Evolutionary conservation across 495 filamentous ascomycete genomes (phyloP), one percentile per base, ranked within the genome.

Genomic region (Aspergillus affinis): DNA sequence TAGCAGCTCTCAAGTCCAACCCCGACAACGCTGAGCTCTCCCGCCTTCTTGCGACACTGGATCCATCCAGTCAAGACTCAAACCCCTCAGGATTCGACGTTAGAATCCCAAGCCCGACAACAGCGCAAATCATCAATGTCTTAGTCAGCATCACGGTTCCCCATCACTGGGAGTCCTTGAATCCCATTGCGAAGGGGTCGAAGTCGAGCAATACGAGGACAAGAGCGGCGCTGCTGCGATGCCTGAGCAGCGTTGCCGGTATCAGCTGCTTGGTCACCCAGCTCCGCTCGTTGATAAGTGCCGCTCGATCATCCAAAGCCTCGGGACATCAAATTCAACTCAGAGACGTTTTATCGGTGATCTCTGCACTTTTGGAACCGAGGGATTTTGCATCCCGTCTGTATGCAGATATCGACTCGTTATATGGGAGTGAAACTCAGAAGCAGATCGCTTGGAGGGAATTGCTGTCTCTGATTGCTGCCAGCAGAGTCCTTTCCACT

Each of bases 101-200:
- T 52, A 76, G 78, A 59, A 70, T 75, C n/a, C 86, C 90, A 48
- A 80, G 79, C 45, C 85, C 91, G 3, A 73, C 82, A 62, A 75
- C 84, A 54, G 82, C 90, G 6, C 88, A 91, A 65, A 82, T 96
- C 6, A 75, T 92, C 51, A 86, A 88, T 66, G 70, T 80, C 10
- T 73, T 97, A 63, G 84, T 91, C 58, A 84, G 76, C 41, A 82
- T 83, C 41, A 90, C 87, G 45, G 77, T 93, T 6, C 88, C 90
- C 6, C 86, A 90, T 63, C 91, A 90, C 71, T 97, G 92, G 92
- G 59, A 74, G n/a, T 61, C 82, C 29, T 62, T 91, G 27, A 71
- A 78, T 56, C 74, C 80, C 60, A 77, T 78, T 55, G 75, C 74
- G 15, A 64, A 65, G 50, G 59, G 59, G 20, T 69, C 62, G 13